These are phyloP conservation scores for Paraphaeosphaeria sporulosa DNA, from an alignment of 2,329 filamentous ascomycete species.

Conservation along the genomic window DNA sequence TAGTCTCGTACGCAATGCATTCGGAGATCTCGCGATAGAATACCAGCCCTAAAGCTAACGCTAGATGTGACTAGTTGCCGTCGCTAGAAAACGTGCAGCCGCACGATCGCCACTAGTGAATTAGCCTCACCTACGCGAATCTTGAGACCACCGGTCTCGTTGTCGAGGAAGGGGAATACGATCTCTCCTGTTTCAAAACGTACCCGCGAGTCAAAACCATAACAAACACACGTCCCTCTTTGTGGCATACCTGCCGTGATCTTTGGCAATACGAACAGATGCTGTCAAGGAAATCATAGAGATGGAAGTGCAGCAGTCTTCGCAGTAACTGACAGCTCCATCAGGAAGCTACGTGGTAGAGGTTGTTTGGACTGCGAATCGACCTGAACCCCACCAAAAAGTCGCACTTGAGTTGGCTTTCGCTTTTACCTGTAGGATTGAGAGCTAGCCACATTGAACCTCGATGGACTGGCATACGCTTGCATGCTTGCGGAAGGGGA, in stretches of 20 bases:
- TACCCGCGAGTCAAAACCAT: background rate
- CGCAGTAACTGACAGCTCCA: background rate
- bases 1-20: no score
- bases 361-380: no score
- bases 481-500: slow-evolving; percentile 16
- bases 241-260: background rate
- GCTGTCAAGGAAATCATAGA: background rate
- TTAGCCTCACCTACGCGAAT: slow-evolving; percentile 1
- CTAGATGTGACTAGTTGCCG: slow-evolving; percentile 1
- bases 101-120: slow-evolving; percentile 16
- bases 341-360: no score
- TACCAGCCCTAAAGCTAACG: no score
- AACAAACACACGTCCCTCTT: background rate
- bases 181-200: slow-evolving; percentile 1
- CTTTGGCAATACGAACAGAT: background rate
- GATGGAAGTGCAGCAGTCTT: background rate
- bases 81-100: slow-evolving; percentile 12
- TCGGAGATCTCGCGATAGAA: background rate
- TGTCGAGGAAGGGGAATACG: slow-evolving; percentile 1
- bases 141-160: slow-evolving; percentile 11
- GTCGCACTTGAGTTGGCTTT: no score
- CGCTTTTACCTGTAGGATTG: background rate
- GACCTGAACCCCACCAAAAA: no score
- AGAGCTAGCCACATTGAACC: slow-evolving; percentile 23
- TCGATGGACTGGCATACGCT: slow-evolving; percentile 24